A percentile compares a stretch with the other conserved stretches of the same genome.
These are phyloP conservation scores for Entonaema liquescens DNA, from an alignment of 495 filamentous ascomycete genomes.

Conservation along the genomic window DNA sequence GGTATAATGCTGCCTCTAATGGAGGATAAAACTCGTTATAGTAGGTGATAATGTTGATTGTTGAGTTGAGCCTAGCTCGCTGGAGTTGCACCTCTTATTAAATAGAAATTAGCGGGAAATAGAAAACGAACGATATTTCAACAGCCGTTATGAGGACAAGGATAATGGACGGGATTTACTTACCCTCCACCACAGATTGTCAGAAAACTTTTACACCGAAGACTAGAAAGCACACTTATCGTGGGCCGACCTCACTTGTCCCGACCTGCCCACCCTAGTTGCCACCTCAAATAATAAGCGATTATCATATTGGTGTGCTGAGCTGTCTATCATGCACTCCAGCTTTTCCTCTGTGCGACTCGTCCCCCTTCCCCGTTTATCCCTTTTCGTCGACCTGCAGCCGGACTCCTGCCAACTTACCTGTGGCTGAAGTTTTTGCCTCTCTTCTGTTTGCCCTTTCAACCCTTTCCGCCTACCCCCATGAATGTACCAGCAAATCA, in stretches of 20 bases:
- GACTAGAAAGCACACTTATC: conserved; percentile 1
- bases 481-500: conserved; percentile 30
- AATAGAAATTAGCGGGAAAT: conserved; percentile 31
- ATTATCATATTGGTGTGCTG: conserved; percentile 38
- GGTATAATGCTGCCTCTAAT: conserved; percentile 34
- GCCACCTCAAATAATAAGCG: conserved; percentile 16
- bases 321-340: conserved; percentile 44
- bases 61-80: conserved; percentile 7
- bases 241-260: conserved; percentile 18
- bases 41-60: conserved; percentile 36
- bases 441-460: conserved; percentile 35
- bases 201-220: conserved; percentile 14
- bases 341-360: conserved; percentile 40
- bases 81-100: conserved; percentile 30
- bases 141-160: neutral
- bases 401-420: conserved; percentile 23
- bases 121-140: conserved; percentile 17
- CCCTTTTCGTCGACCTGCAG: conserved; percentile 45
- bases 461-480: neutral
- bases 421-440: conserved; percentile 35
- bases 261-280: conserved; percentile 29
- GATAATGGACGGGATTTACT: neutral
- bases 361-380: conserved; percentile 35
- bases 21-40: conserved; percentile 33
- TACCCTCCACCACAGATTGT: conserved; percentile 24